Percentiles rank a stretch among this genome's conserved stretches.
Evolutionary conservation across 2,329 filamentous ascomycete genomes (phyloP).

Genomic region (Penicillium fuscoglaucum): DNA sequence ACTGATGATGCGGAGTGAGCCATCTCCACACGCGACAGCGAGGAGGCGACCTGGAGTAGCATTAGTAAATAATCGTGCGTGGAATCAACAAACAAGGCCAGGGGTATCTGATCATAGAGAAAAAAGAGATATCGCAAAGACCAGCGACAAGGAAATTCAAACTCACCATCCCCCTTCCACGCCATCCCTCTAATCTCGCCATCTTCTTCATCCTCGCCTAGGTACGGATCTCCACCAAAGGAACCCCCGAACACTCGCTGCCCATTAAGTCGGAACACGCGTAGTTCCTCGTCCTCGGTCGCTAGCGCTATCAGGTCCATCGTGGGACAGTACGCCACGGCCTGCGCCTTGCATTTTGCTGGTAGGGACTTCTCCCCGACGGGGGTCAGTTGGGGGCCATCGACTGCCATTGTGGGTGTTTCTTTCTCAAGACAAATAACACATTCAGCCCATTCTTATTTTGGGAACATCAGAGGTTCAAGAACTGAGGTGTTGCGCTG

Average conservation of each 20-base stretch:
- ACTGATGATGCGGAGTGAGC: slow-evolving; percentile 72
- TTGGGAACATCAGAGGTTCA: neutral
- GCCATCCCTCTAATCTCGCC: slow-evolving; percentile 49
- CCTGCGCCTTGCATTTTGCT: slow-evolving; percentile 44
- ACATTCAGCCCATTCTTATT: slow-evolving; percentile 30
- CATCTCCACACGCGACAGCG: slow-evolving; percentile 81
- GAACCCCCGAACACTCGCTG: slow-evolving; percentile 63
- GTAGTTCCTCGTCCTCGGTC: slow-evolving; percentile 65
- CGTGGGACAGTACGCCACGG: slow-evolving; percentile 75
- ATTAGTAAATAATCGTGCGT: neutral
- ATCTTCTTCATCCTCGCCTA: slow-evolving; percentile 46
- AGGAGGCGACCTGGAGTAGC: slow-evolving; percentile 59
- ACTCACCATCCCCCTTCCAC: slow-evolving; percentile 69
- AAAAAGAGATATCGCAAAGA: neutral
- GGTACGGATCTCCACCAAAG: slow-evolving; percentile 41
- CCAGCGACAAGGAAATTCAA: slow-evolving; percentile 4
- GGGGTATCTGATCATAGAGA: neutral
- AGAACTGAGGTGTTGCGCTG: neutral
- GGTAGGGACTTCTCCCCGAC: slow-evolving; percentile 44
- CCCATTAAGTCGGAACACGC: slow-evolving; percentile 75
- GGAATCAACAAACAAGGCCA: neutral
- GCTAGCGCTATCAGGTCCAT: slow-evolving; percentile 79
- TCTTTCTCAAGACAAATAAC: neutral
- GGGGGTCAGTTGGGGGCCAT: slow-evolving; percentile 38
- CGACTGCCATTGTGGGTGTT: slow-evolving; percentile 25